Conservation (phyloP, 73 alveolate genomes). For the Urostyla sp. region DNA sequence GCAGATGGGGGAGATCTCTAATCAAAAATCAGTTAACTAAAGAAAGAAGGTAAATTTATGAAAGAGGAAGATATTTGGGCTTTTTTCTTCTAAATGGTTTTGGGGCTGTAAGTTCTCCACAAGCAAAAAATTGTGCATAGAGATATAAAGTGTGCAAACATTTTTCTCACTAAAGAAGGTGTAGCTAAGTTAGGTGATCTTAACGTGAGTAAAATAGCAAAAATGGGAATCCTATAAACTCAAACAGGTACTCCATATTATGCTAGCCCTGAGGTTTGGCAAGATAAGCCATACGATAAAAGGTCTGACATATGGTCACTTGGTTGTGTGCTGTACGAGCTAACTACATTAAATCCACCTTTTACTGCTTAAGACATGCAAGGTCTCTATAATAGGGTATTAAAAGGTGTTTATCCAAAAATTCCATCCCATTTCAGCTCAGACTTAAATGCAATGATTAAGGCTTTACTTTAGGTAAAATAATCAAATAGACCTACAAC, state of each 20-base stretch:
- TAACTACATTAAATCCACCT: constrained; percentile 88
- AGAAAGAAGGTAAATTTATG: constrained; percentile 70
- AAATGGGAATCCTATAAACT: constrained; percentile 90
- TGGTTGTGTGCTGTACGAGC: constrained; percentile 93
- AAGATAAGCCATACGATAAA: constrained; percentile 89
- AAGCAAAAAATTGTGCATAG: constrained; percentile 85
- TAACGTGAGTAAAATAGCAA: constrained; percentile 84
- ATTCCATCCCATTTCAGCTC: constrained; percentile 71
- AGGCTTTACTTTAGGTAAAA: constrained; percentile 29
- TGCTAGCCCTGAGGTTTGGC: constrained; percentile 95
- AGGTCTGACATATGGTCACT: constrained; percentile 92
- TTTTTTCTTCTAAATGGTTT: constrained; percentile 78
- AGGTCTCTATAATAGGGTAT: constrained; percentile 80
- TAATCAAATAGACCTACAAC: constrained; percentile 40
- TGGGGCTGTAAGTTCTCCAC: constrained; percentile 88
- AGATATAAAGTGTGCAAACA: constrained; percentile 92
- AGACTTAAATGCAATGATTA: constrained; percentile 65
- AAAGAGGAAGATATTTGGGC: constrained; percentile 90
- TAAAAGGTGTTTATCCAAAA: constrained; percentile 80
- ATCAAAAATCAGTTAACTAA: constrained; percentile 68
- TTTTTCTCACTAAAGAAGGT: constrained; percentile 82
- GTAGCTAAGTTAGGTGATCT: constrained; percentile 89
- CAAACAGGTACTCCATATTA: constrained; percentile 96
- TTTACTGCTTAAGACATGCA: constrained; percentile 88
- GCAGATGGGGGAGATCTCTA: constrained; percentile 93